Evolutionary conservation across 2,329 filamentous ascomycete genomes (phyloP).

Genomic region (Fonsecaea monophora): DNA sequence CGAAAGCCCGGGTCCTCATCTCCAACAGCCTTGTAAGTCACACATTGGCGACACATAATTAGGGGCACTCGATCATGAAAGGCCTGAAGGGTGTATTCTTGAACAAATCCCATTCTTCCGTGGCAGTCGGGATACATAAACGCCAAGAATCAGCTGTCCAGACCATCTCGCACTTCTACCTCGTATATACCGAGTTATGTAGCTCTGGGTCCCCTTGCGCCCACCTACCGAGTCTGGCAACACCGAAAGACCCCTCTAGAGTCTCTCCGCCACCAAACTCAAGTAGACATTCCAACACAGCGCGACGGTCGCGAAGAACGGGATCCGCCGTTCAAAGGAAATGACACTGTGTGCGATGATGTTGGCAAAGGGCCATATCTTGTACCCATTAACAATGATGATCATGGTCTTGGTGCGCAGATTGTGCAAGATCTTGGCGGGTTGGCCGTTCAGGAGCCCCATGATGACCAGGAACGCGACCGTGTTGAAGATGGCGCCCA

Average conservation of each 20-base stretch:
- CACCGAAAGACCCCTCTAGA: constrained; percentile 3
- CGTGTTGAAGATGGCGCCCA: constrained; percentile 64
- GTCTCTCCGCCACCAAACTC: constrained; percentile 18
- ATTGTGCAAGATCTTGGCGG: constrained; percentile 43
- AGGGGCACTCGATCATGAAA: no score
- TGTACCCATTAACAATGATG: constrained; percentile 47
- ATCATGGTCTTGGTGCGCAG: constrained; percentile 41
- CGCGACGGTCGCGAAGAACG: constrained; percentile 47
- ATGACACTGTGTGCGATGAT: constrained; percentile 47
- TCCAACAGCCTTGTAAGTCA: no score
- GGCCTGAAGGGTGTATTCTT: no score
- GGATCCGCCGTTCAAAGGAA: constrained; percentile 45
- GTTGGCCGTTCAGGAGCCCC: constrained; percentile 54
- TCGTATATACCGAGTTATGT: no score
- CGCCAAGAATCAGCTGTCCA: no score
- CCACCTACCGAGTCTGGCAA: neutral
- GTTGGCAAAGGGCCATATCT: constrained; percentile 51
- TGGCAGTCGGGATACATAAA: no score
- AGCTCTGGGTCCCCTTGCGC: no score
- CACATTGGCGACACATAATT: no score
- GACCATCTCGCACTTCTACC: no score
- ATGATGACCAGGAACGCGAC: constrained; percentile 63
- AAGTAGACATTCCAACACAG: constrained; percentile 49
- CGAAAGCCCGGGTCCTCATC: no score
- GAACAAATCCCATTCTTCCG: no score